Evolutionary conservation across 176 grass and related monocot species (phyloP).

Genomic region (Thinopyrum elongatum): DNA sequence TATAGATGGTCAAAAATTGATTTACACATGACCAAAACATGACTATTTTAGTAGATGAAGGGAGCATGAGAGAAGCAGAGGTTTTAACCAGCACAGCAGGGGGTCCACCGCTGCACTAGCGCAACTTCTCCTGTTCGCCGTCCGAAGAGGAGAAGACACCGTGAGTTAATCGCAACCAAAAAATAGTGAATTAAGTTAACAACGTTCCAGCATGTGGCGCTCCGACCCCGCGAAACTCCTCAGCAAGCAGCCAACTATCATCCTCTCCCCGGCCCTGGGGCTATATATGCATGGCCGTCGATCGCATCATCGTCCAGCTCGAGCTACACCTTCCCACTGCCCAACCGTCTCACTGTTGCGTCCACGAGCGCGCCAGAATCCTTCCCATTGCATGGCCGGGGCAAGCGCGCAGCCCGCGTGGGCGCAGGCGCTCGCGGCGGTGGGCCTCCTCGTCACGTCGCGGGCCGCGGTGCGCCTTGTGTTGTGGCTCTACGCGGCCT

Average conservation of each 20-base stretch:
- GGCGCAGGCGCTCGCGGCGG: slow-evolving; percentile 41
- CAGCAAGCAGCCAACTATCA: not conserved
- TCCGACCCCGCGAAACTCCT: too few species aligned
- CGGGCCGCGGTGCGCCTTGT: slow-evolving; percentile 27
- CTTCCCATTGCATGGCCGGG: not conserved
- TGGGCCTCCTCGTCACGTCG: slow-evolving; percentile 42
- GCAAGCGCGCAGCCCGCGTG: slow-evolving; percentile 35
- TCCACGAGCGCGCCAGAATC: not conserved
- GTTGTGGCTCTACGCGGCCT: slow-evolving; percentile 48
- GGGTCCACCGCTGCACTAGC: not conserved
- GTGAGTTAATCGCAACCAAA: not conserved
- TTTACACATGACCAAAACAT: too few species aligned
- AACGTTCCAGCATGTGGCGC: not conserved
- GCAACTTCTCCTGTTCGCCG: not conserved
- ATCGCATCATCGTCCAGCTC: not conserved
- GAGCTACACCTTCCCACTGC: not conserved
- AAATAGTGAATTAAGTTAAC: not conserved
- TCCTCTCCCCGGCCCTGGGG: not conserved
- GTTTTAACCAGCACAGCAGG: too few species aligned
- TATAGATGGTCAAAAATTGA: too few species aligned
- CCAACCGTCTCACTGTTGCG: not conserved
- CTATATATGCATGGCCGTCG: not conserved
- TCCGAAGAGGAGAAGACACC: not conserved
- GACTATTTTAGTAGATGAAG: too few species aligned
- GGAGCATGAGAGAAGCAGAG: too few species aligned